Base-by-base conservation (phyloP, 441 rosid genomes). In the Manihot esculenta region DNA sequence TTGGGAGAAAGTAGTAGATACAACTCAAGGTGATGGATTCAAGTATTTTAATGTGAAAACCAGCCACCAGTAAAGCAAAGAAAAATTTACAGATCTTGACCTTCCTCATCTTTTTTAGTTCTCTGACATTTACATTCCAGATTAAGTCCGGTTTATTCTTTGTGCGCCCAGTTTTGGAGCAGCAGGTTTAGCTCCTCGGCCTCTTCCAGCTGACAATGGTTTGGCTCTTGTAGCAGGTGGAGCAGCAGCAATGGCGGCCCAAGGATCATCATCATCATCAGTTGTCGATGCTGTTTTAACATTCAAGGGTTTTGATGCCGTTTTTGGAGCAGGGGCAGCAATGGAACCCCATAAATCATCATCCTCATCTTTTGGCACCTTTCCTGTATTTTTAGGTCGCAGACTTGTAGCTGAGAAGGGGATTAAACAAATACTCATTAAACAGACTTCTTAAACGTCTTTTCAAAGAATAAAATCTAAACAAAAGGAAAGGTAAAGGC, bases 201-300 rank as follows among this genome's bases (percentile, higher is more conserved):
- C 96, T 67, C 97, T 86, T 61, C 93, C 85, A 35, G 92, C 82
- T 24, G 92, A 79, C 67, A 96, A 80, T 56, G 99, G 97, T 75
- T 84, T 96, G 17, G 84, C 97, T 53, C 82, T 86, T 45, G 96
- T 93, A 62, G 96, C 83, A 27, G 99, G 99, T 62, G 85, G 78
- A 30, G 98, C 97, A 77, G 99, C 99, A 58, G 98, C 99, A 57
- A 93, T 91, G 54, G 98, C 86, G 50, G 97, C 93, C 98, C 98
- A 96, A 2, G 97, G 97, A 66, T 96, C 98, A 44, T 90, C 91
- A 57, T 90, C 91, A 57, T 91, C 91, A 73, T 87, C 83, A 18
- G 74, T 71, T 54, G 80, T 10, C 10, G 81, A 79, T 50, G 90
- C 66, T 69, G 89, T 21, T 78, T 85, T 92, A 66, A 77, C 78